A percentile compares a stretch with the other conserved stretches of the same genome.
Conservation (phyloP, 306 rosid genomes). For the Vachellia collinsii region DNA sequence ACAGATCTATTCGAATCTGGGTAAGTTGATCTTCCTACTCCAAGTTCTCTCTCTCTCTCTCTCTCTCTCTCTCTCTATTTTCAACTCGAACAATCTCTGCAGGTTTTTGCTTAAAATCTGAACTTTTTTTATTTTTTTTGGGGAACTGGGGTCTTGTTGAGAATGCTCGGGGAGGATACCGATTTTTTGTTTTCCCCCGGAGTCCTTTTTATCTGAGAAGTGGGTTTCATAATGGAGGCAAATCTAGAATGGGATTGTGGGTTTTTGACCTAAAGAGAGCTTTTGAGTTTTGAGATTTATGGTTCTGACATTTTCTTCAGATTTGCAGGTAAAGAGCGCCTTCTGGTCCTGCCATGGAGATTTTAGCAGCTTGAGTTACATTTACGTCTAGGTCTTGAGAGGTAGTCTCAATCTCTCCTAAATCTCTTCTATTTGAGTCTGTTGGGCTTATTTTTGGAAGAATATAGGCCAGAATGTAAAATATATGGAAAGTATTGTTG, state of each 20-base stretch:
- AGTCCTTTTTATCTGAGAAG: not conserved
- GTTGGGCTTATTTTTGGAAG: not conserved
- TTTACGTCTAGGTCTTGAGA: constrained; percentile 2
- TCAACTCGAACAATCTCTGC: not conserved
- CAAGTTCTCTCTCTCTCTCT: not conserved
- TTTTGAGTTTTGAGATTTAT: constrained; percentile 22
- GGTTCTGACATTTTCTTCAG: constrained; percentile 29
- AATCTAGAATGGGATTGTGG: constrained; percentile 29
- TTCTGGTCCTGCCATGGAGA: constrained; percentile 44
- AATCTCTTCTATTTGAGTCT: not conserved
- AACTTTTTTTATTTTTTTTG: not conserved
- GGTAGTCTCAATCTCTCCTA: constrained; percentile 38
- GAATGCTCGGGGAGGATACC: constrained; percentile 7
- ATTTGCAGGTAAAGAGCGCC: constrained; percentile 42
- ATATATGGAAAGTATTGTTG: not conserved
- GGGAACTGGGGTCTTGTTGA: constrained; percentile 23
- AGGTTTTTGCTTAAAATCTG: constrained; percentile 36
- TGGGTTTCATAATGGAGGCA: not conserved
- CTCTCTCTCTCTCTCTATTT: not conserved
- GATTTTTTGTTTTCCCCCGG: not conserved
- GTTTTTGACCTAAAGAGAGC: not conserved
- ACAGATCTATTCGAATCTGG: constrained; percentile 50
- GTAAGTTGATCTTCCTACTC: constrained; percentile 30
- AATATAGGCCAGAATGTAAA: constrained; percentile 13
- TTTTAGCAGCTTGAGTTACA: constrained; percentile 36